phyloP scores from a whole-genome alignment of 2,329 filamentous ascomycete genomes.

The Microascus cirrosus region DNA sequence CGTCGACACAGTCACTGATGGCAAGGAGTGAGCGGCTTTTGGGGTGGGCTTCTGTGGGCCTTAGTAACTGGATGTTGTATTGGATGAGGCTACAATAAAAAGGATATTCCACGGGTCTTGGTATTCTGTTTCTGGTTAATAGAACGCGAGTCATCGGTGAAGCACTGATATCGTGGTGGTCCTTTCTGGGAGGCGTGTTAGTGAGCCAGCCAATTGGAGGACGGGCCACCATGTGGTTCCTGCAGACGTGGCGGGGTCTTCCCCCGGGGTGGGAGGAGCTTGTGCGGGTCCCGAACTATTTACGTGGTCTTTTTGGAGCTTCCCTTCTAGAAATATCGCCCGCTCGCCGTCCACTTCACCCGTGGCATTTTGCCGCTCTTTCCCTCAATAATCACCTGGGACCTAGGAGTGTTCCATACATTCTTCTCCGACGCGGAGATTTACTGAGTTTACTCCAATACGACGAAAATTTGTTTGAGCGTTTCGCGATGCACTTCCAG shows the following conservation, averaged over 20 bases:
- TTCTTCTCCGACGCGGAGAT: background rate
- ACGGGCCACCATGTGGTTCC: background rate
- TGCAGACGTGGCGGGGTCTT: background rate
- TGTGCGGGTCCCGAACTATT: background rate
- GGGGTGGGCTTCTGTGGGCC: no score
- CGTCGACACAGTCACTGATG: no score
- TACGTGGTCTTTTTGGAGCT: conserved; percentile 5
- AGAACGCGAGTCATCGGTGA: no score
- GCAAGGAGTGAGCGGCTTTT: no score
- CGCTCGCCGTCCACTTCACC: conserved; percentile 18
- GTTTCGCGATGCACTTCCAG: conserved; percentile 38
- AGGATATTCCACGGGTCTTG: no score
- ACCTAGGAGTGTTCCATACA: background rate
- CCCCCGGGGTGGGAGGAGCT: background rate
- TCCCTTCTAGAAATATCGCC: background rate
- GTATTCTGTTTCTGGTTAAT: no score
- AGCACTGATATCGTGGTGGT: no score
- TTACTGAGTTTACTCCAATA: background rate
- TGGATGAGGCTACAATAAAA: no score
- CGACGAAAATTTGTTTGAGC: background rate
- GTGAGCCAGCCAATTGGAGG: no score
- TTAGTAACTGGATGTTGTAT: no score
- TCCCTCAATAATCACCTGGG: background rate
- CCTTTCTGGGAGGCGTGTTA: no score
- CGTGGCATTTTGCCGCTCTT: conserved; percentile 27